Conservation (phyloP, 352 stramenopile genomes). For the Globisporangium cylindrosporum region DNA sequence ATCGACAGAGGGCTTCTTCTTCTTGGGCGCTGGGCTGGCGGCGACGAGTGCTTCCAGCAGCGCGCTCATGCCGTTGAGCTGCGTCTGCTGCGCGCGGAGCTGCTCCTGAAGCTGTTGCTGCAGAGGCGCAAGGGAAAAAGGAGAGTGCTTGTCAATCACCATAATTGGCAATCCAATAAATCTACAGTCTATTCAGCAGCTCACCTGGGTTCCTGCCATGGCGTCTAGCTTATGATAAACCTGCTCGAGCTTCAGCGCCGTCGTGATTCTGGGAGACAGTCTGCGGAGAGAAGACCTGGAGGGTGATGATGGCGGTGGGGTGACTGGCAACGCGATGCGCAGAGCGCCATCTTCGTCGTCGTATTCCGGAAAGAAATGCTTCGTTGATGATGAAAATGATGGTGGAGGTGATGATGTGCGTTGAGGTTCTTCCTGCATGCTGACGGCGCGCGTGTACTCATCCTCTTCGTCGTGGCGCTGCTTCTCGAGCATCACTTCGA, state of each 20-base stretch:
- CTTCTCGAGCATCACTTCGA: constrained; percentile 71
- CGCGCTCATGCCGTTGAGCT: constrained; percentile 34
- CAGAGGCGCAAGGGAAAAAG: neutral
- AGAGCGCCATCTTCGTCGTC: constrained; percentile 4
- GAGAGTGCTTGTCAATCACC: neutral
- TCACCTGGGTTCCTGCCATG: constrained; percentile 35
- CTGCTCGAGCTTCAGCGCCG: constrained; percentile 23
- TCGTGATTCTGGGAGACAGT: constrained; percentile 24
- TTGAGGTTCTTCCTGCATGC: constrained; percentile 8
- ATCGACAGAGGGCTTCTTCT: neutral
- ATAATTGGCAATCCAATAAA: neutral
- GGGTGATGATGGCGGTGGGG: neutral
- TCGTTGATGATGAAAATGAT: neutral
- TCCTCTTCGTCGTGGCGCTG: constrained; percentile 44
- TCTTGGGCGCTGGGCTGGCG: neutral
- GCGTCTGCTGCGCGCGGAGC: constrained; percentile 33
- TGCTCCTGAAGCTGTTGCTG: constrained; percentile 39
- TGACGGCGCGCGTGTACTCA: constrained; percentile 21
- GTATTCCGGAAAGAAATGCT: constrained; percentile 1
- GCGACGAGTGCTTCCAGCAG: constrained; percentile 27
- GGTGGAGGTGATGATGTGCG: neutral
- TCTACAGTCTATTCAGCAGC: neutral
- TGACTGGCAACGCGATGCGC: constrained; percentile 7
- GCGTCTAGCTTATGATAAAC: constrained; percentile 35
- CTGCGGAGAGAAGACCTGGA: constrained; percentile 10